phyloP scores from a whole-genome alignment of 2,329 filamentous ascomycete genomes.

The Dactylellina drechsleri region DNA sequence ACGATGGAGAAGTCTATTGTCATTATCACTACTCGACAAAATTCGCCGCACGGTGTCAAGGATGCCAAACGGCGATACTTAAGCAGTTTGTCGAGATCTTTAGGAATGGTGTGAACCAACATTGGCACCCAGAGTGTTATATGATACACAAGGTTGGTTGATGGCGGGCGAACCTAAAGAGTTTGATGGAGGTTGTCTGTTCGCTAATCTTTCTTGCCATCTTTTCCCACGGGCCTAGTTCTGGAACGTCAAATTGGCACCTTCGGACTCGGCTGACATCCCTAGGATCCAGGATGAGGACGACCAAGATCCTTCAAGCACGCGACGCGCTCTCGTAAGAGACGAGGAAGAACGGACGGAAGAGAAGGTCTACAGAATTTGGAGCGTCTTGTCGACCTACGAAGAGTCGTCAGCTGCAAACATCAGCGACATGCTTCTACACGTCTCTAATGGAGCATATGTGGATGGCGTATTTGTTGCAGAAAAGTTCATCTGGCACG shows the following conservation, averaged over 20 bases:
- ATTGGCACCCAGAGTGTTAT: conserved; percentile 99
- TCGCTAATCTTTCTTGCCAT: conserved; percentile 27
- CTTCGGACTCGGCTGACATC: conserved; percentile 67
- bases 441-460: conserved; percentile 97
- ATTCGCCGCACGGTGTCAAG: conserved; percentile 94
- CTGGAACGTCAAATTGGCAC: conserved; percentile 91
- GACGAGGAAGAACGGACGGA: conserved; percentile 93
- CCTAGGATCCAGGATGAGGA: conserved; percentile 60
- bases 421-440: conserved; percentile 98
- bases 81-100: conserved; percentile 99
- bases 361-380: conserved; percentile 96
- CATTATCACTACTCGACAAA: conserved; percentile 99
- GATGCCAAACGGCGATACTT: conserved; percentile 94
- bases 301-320: conserved; percentile 68
- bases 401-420: conserved; percentile 97
- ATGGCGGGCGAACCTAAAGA: neutral
- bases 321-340: conserved; percentile 78
- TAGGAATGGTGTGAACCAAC: conserved; percentile 95
- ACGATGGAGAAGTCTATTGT: conserved; percentile 94
- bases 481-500: conserved; percentile 94
- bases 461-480: conserved; percentile 93
- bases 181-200: neutral
- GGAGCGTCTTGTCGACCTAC: conserved; percentile 96
- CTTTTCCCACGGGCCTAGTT: conserved; percentile 65
- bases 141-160: conserved; percentile 87